These are phyloP conservation scores for Penicillium robsamsonii DNA, from an alignment of 495 filamentous ascomycete species.

Conservation along the genomic window DNA sequence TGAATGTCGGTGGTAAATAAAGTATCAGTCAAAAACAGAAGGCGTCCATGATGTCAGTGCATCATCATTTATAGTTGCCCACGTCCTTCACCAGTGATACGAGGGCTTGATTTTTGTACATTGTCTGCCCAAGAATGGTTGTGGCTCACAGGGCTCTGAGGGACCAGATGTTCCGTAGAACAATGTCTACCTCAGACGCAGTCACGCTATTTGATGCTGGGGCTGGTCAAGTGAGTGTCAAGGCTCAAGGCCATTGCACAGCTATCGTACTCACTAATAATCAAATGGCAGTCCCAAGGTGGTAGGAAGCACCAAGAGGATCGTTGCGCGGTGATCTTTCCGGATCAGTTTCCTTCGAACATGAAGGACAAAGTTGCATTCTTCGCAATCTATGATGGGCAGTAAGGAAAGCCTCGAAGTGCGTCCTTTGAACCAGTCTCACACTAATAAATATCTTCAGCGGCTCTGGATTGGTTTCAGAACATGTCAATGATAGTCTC, in stretches of 20 bases:
- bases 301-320: conserved; percentile 36
- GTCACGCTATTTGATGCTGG: conserved; percentile 36
- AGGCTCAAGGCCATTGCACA: neutral
- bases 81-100: neutral
- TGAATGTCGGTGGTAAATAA: neutral
- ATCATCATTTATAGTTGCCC: conserved; percentile 11
- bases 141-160: conserved; percentile 21
- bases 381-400: conserved; percentile 44
- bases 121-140: conserved; percentile 13
- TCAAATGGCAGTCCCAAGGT: conserved; percentile 30
- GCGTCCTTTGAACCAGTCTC: neutral
- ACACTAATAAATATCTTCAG: conserved; percentile 17
- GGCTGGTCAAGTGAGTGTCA: conserved; percentile 28
- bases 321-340: conserved; percentile 28
- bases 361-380: conserved; percentile 36
- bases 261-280: conserved; percentile 8
- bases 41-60: conserved; percentile 32
- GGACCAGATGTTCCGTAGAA: conserved; percentile 25
- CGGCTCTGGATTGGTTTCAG: conserved; percentile 35
- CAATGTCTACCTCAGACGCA: conserved; percentile 27
- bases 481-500: conserved; percentile 34
- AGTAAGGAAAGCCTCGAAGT: conserved; percentile 27
- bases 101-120: neutral
- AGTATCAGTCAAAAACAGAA: neutral
- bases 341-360: conserved; percentile 32